phyloP scores from a whole-genome alignment of 2,329 filamentous ascomycete species.

The Neopestalotiopsis clavispora region DNA sequence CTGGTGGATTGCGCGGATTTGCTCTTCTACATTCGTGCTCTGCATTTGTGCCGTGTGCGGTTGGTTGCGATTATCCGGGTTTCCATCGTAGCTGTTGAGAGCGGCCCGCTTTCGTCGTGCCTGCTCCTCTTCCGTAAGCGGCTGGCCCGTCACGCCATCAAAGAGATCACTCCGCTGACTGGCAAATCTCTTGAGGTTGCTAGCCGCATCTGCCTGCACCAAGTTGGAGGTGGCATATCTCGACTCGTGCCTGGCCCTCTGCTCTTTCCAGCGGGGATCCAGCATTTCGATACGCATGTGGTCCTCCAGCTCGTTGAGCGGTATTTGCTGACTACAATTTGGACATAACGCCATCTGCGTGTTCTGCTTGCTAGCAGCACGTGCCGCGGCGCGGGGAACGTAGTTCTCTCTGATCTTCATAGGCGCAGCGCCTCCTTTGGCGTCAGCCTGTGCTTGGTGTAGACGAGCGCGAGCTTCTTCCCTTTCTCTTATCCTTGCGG shows the following conservation, averaged over 20 bases:
- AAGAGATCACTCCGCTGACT: conserved; percentile 89
- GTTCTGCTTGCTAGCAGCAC: conserved; percentile 68
- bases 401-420: conserved; percentile 96
- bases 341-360: conserved; percentile 79
- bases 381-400: conserved; percentile 80
- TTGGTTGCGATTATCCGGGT: conserved; percentile 61
- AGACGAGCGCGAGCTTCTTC: conserved; percentile 65
- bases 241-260: conserved; percentile 86
- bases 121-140: conserved; percentile 74
- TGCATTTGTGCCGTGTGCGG: conserved; percentile 63
- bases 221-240: conserved; percentile 86
- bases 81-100: conserved; percentile 67
- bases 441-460: conserved; percentile 79
- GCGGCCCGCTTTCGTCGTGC: conserved; percentile 79
- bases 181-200: conserved; percentile 93
- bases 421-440: conserved; percentile 67
- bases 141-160: conserved; percentile 72
- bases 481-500: conserved; percentile 66
- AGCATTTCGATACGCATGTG: conserved; percentile 95
- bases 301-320: conserved; percentile 83
- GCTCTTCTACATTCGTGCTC: conserved; percentile 81
- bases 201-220: conserved; percentile 84
- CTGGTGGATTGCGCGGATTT: conserved; percentile 71
- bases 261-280: conserved; percentile 94
- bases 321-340: conserved; percentile 91